Evolutionary conservation across 2,329 filamentous ascomycete genomes (phyloP), one percentile per base, ranked within the genome.

Genomic region (Chaetomiaceae sp.): DNA sequence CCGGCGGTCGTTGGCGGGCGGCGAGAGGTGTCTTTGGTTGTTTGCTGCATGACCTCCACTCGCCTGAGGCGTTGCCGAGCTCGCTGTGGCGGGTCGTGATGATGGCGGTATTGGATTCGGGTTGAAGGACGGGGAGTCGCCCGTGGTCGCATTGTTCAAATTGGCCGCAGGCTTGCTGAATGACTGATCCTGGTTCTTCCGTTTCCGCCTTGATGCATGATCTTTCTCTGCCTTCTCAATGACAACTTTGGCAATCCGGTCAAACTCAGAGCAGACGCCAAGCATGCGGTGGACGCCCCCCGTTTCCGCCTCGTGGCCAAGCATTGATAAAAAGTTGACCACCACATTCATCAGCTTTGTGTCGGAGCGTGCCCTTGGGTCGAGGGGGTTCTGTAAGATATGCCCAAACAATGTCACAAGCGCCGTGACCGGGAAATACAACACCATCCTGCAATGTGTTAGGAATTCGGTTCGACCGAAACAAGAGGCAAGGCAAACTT

Each of bases 401-500:
- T 97, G 96, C 54, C 92, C 91, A 65, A 99, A 99, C 2, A 99
- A 75, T 0, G 94, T 97, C 40, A 99, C 90, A 4, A 97, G 80
- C 1, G 94, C 89, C 0, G 94, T 95, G 8, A 99, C 91, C 0
- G 94, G 94, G 71, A 96, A 99, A 71, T 99, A 99, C 10, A 97
- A 75, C 60, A 96, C 89, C 66, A 99, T 80, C 90, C 82, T 85
- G 55, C 9, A 30, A 11, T 10, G 18, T 11, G 56, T 55, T 73
- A 55, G 44, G 43, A 25, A 30, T 14, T 20, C 16, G 13, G 2
- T 30, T 23, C 13, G 23, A 1, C 20, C 4, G 13, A 14, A 8
- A 10, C 21, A 44, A 34, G 41, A 23, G 13, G 4, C 6, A 29
- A 5, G 37, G 18, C 13, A 21, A 9, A 75, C 86, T 74, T 73